Conservation (phyloP, 768 basidiomycete genomes). For the Lepiota subincarnata region DNA sequence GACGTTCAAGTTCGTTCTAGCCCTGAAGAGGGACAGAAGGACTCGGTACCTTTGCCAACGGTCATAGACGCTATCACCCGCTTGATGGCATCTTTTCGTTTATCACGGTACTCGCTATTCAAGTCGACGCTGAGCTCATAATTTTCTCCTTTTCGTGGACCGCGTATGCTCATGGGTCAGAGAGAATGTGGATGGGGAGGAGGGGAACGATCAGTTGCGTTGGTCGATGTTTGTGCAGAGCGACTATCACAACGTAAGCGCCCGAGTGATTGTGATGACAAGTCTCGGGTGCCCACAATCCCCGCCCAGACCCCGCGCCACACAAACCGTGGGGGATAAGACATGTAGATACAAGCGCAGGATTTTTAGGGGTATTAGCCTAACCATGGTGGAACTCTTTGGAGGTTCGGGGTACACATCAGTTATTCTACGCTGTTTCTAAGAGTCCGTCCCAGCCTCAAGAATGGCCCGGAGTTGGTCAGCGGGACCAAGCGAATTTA, state of each 20-base stretch:
- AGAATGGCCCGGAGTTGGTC: too few relatives aligned
- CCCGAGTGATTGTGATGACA: not conserved
- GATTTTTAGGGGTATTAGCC: too few relatives aligned
- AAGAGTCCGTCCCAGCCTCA: too few relatives aligned
- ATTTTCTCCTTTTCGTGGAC: slow-evolving; percentile 84
- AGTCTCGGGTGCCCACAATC: too few relatives aligned
- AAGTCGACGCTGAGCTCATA: slow-evolving; percentile 96
- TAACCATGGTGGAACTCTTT: too few relatives aligned
- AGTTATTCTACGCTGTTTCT: too few relatives aligned
- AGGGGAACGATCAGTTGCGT: not conserved
- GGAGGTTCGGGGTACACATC: too few relatives aligned
- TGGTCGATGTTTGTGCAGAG: not conserved
- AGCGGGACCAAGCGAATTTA: too few relatives aligned
- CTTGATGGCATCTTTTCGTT: slow-evolving; percentile 98
- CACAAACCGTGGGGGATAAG: too few relatives aligned
- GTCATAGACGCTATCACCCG: slow-evolving; percentile 98
- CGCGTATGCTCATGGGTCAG: slow-evolving; percentile 47
- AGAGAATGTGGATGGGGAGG: not conserved
- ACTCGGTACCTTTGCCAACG: slow-evolving; percentile 83
- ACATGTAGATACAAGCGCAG: too few relatives aligned
- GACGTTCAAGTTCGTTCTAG: not conserved
- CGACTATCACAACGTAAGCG: not conserved
- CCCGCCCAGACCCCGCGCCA: too few relatives aligned
- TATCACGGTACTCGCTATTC: slow-evolving; percentile 94
- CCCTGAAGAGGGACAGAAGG: not conserved